Conservation (phyloP, 192 early-diverging fungal genomes). For the Geranomyces michiganensis region DNA sequence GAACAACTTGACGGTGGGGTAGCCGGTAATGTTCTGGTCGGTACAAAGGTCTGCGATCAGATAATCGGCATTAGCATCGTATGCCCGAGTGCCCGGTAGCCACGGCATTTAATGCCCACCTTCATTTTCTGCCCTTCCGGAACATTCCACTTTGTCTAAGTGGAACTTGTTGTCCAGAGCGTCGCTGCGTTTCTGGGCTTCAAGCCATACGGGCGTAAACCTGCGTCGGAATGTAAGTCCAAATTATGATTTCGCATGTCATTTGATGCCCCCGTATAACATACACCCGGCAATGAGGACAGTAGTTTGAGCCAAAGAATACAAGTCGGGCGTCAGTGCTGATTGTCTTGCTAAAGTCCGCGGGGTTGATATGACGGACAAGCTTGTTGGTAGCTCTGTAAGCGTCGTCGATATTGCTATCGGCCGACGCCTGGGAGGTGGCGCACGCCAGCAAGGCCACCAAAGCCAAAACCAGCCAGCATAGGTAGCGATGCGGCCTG, state of each 20-base stretch:
- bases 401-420: neutral
- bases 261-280: neutral
- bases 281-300: constrained; percentile 32
- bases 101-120: neutral
- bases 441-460: neutral
- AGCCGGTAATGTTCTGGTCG: constrained; percentile 58
- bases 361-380: constrained; percentile 13
- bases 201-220: constrained; percentile 37
- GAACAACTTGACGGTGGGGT: constrained; percentile 65
- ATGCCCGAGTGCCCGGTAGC: neutral
- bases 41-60: constrained; percentile 56
- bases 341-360: constrained; percentile 13
- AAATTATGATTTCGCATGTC: neutral
- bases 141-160: constrained; percentile 73
- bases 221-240: neutral
- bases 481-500: neutral
- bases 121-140: constrained; percentile 49
- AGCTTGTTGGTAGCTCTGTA: constrained; percentile 14
- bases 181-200: constrained; percentile 36
- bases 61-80: neutral
- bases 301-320: constrained; percentile 42
- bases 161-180: constrained; percentile 49
- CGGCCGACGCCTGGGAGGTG: neutral
- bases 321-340: constrained; percentile 27
- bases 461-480: neutral